These are phyloP conservation scores for Melaleuca alternifolia DNA, from an alignment of 345 rosid species.

Conservation along the genomic window DNA sequence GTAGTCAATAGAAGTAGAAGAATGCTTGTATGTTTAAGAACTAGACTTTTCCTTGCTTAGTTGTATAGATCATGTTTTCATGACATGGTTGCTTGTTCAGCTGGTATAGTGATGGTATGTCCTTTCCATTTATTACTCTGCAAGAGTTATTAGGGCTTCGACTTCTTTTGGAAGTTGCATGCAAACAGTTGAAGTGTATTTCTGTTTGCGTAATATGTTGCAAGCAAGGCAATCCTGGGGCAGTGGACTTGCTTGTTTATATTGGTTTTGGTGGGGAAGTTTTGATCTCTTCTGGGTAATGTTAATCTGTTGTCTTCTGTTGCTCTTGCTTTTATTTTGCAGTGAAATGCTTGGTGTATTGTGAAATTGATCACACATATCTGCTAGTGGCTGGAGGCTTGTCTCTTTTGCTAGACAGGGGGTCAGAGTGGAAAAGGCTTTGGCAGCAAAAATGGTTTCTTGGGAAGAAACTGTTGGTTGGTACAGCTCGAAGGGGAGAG, in stretches of 20 bases:
- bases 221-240: background rate
- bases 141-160: background rate
- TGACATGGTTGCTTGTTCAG: background rate
- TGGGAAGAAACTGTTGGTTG: constrained; percentile 8
- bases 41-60: background rate
- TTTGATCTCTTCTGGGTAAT: background rate
- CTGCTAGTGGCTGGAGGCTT: constrained; percentile 21
- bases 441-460: constrained; percentile 13
- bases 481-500: background rate
- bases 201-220: background rate
- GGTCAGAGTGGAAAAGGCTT: constrained; percentile 17
- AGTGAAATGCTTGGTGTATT: constrained; percentile 18
- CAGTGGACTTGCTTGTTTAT: background rate
- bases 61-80: background rate
- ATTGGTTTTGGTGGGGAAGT: background rate
- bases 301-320: background rate
- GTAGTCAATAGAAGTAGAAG: background rate
- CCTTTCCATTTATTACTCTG: background rate
- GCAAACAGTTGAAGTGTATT: background rate
- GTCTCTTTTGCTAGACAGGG: constrained; percentile 15
- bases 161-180: background rate
- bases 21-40: background rate
- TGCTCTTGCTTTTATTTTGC: constrained; percentile 4
- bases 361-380: constrained; percentile 24
- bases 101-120: background rate